A percentile compares a stretch with the other conserved stretches of the same genome.
Conservation (phyloP, 2,329 filamentous ascomycete genomes). For the Metarhizium robertsii region DNA sequence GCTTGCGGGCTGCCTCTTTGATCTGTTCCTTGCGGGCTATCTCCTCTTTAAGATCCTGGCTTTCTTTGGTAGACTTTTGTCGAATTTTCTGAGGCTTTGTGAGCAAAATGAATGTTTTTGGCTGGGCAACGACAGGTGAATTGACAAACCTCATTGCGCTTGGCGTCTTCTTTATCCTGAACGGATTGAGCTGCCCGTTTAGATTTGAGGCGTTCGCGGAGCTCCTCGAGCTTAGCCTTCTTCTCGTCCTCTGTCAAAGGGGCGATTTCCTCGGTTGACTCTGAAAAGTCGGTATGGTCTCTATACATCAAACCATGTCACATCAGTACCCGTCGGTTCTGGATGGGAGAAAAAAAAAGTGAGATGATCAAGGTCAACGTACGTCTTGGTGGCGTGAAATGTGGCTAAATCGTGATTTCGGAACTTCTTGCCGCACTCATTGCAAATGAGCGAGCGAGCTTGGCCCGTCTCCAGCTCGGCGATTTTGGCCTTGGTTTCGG, state of each 20-base stretch:
- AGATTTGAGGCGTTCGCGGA: conserved; percentile 60
- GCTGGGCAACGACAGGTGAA: too few species aligned
- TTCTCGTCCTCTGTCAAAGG: conserved; percentile 90
- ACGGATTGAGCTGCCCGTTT: conserved; percentile 62
- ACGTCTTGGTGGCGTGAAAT: conserved; percentile 85
- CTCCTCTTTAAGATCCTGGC: conserved; percentile 83
- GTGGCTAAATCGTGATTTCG: conserved; percentile 71
- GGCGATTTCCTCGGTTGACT: conserved; percentile 86
- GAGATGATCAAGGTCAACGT: conserved; percentile 16
- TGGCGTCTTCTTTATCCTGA: conserved; percentile 71
- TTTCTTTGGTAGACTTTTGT: conserved; percentile 81
- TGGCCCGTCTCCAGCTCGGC: conserved; percentile 62
- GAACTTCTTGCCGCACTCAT: conserved; percentile 91
- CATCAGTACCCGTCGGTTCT: conserved; percentile 5
- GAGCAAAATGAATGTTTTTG: not conserved
- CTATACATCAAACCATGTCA: conserved; percentile 36
- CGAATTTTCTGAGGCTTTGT: conserved; percentile 49
- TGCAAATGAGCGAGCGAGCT: conserved; percentile 75
- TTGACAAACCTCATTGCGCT: conserved; percentile 67
- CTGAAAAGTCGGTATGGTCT: conserved; percentile 81
- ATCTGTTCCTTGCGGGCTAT: conserved; percentile 80
- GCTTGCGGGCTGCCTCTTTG: conserved; percentile 81
- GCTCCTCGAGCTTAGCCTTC: conserved; percentile 64
- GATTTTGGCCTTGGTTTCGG: conserved; percentile 43
- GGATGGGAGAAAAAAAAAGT: not conserved